These are phyloP conservation scores for Hyaloscypha hepaticicola DNA, from an alignment of 495 filamentous ascomycete genomes.

Conservation along the genomic window DNA sequence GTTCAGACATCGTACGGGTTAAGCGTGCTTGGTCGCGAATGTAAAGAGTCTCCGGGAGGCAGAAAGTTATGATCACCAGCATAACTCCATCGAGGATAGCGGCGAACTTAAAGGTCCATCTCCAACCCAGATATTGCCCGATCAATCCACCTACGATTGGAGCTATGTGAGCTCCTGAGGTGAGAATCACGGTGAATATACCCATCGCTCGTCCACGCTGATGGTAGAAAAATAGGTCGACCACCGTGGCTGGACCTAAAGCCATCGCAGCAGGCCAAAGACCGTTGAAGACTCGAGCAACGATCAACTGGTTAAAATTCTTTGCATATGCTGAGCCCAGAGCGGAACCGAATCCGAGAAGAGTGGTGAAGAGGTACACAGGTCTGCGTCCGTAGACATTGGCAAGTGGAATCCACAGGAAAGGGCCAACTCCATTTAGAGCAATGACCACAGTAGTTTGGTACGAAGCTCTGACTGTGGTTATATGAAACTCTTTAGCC, in stretches of 20 bases:
- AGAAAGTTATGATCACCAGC: neutral
- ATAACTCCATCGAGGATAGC: constrained; percentile 1
- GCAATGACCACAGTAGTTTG: constrained; percentile 5
- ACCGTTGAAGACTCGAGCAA: constrained; percentile 8
- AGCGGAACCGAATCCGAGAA: neutral
- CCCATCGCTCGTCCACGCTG: constrained; percentile 6
- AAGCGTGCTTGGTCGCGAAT: neutral
- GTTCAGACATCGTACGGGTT: neutral
- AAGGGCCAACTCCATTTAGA: neutral
- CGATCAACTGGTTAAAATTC: neutral
- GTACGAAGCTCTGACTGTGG: neutral
- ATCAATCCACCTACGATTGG: constrained; percentile 1
- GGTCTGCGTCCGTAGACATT: constrained; percentile 9
- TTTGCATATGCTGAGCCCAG: neutral
- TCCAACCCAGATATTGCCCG: neutral
- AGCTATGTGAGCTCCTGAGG: neutral
- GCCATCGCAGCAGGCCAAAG: constrained; percentile 1
- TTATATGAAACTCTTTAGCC: constrained; percentile 1
- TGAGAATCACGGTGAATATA: constrained; percentile 2
- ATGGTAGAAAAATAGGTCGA: constrained; percentile 5
- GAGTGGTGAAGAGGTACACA: constrained; percentile 1
- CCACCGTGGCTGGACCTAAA: constrained; percentile 3
- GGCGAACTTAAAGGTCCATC: neutral
- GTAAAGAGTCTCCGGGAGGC: constrained; percentile 4
- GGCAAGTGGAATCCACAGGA: constrained; percentile 1